Percentiles rank a stretch among this genome's conserved stretches.
phyloP scores from a whole-genome alignment of 192 early-diverging fungal genomes.

The Coemansia sp. region DNA sequence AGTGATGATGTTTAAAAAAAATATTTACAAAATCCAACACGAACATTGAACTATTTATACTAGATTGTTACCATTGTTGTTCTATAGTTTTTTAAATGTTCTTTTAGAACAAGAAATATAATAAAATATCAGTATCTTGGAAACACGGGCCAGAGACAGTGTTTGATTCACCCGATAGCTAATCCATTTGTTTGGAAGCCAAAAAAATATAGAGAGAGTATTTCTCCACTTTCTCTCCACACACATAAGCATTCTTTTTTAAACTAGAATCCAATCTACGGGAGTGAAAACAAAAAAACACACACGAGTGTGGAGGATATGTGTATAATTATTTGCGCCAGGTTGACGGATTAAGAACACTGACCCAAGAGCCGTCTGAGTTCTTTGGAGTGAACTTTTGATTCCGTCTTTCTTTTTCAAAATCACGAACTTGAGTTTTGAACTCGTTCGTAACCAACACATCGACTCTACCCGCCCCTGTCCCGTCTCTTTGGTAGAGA shows the following conservation, averaged over 20 bases:
- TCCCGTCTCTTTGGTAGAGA: conserved; percentile 12
- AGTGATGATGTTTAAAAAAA: not conserved
- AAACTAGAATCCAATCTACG: not conserved
- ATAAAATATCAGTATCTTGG: too few relatives aligned
- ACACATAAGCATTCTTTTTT: not conserved
- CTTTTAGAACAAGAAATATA: too few relatives aligned
- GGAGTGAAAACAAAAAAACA: not conserved
- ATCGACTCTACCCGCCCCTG: conserved; percentile 17
- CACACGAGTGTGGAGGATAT: not conserved
- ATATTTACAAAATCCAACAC: not conserved
- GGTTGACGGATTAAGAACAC: conserved; percentile 33
- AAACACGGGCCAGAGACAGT: too few relatives aligned
- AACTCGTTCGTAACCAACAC: conserved; percentile 50
- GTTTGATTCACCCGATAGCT: too few relatives aligned
- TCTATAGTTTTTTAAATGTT: too few relatives aligned
- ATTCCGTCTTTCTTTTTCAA: conserved; percentile 16
- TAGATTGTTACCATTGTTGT: not conserved
- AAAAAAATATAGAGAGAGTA: too few relatives aligned
- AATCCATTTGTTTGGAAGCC: too few relatives aligned
- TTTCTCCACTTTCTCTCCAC: too few relatives aligned
- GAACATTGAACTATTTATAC: not conserved
- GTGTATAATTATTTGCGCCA: conserved; percentile 33
- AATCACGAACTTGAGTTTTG: conserved; percentile 11
- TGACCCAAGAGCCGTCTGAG: conserved; percentile 47
- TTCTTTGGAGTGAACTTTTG: conserved; percentile 15